These are phyloP conservation scores for Nicotiana otophora DNA, from an alignment of 257 asterid species.

Conservation along the genomic window DNA sequence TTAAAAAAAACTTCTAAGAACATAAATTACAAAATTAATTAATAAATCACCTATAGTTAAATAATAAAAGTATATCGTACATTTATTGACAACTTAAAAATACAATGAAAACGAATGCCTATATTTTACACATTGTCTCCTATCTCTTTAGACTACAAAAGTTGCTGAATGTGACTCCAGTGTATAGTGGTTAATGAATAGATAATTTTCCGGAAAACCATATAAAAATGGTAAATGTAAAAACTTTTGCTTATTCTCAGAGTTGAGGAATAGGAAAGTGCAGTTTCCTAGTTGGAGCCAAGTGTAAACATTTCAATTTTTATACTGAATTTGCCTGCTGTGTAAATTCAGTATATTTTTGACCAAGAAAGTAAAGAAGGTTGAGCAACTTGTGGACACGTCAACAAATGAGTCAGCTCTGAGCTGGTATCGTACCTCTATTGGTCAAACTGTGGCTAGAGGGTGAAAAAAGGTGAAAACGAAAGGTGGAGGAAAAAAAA, in stretches of 20 bases:
- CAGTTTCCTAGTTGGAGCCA: not conserved
- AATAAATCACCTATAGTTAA: no score
- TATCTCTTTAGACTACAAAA: not conserved
- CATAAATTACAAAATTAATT: no score
- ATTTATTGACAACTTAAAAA: not conserved
- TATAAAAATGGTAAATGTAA: not conserved
- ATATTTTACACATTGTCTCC: not conserved
- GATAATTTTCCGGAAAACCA: not conserved
- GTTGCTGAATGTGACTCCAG: not conserved
- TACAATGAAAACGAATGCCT: not conserved
- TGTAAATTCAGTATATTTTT: not conserved
- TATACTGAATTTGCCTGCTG: not conserved
- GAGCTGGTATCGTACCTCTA: not conserved
- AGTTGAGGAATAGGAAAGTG: not conserved
- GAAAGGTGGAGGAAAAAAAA: not conserved
- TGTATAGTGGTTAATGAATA: not conserved
- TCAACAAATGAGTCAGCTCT: not conserved
- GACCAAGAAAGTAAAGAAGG: not conserved
- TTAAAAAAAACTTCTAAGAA: not conserved
- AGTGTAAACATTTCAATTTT: not conserved
- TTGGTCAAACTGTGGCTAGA: not conserved
- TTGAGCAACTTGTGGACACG: not conserved
- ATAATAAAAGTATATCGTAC: not conserved
- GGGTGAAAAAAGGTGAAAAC: not conserved
- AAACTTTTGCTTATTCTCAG: not conserved